These are phyloP conservation scores for Pisolithus albus DNA, from an alignment of 768 basidiomycete genomes.

Conservation along the genomic window DNA sequence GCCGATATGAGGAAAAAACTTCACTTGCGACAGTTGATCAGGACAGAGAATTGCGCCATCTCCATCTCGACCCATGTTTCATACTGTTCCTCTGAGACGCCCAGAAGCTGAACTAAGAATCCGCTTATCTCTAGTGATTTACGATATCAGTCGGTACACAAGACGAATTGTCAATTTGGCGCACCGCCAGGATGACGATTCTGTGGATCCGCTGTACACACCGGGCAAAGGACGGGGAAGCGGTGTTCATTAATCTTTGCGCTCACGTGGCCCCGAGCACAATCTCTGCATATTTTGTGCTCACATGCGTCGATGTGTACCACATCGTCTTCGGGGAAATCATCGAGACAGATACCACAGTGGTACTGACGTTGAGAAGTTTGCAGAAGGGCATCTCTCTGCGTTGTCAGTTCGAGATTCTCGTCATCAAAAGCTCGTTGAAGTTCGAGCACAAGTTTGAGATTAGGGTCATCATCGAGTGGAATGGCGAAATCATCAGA, in stretches of 20 bases:
- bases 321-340: conserved; percentile 35
- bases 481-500: neutral
- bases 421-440: conserved; percentile 40
- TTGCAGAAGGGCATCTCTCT: conserved; percentile 25
- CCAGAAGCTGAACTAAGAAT: conserved; percentile 33
- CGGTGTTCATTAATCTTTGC: conserved; percentile 44
- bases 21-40: conserved; percentile 45
- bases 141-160: neutral
- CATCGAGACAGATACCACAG: conserved; percentile 54
- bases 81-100: conserved; percentile 40
- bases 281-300: conserved; percentile 50
- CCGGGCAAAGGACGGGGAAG: conserved; percentile 56
- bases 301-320: conserved; percentile 38
- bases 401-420: conserved; percentile 26
- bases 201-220: conserved; percentile 37
- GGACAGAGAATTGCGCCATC: conserved; percentile 34
- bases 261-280: conserved; percentile 37
- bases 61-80: conserved; percentile 41
- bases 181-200: conserved; percentile 26
- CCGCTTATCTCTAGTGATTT: conserved; percentile 30
- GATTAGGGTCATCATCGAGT: conserved; percentile 6
- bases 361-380: conserved; percentile 34
- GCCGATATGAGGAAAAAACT: conserved; percentile 6
- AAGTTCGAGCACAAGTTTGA: conserved; percentile 22
- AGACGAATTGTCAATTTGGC: neutral